Percentiles rank a stretch among this genome's conserved stretches.
Conservation (phyloP, 1,139 yeast genomes). For the Scheffersomyces illinoinensis region DNA sequence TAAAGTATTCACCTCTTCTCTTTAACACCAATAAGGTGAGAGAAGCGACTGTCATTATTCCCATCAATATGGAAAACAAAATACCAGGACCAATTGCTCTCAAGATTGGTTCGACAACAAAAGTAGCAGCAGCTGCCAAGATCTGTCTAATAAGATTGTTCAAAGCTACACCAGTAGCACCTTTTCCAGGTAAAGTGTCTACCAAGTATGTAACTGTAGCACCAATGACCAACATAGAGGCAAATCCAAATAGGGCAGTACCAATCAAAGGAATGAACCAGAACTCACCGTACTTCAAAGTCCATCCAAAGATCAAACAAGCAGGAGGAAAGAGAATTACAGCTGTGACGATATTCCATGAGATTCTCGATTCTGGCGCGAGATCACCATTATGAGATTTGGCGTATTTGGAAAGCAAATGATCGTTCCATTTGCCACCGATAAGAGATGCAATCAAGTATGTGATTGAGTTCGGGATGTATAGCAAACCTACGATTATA, state of each 20-base stretch:
- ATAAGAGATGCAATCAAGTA: slow-evolving; percentile 70
- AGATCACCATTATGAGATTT: slow-evolving; percentile 59
- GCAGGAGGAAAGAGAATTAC: slow-evolving; percentile 64
- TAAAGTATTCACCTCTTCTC: slow-evolving; percentile 58
- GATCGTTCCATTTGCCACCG: slow-evolving; percentile 83
- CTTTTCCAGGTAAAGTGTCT: slow-evolving; percentile 83
- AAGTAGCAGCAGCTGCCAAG: slow-evolving; percentile 75
- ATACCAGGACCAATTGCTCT: slow-evolving; percentile 70
- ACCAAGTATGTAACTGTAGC: slow-evolving; percentile 79
- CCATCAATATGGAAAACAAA: slow-evolving; percentile 65
- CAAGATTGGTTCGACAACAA: slow-evolving; percentile 68
- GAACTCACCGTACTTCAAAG: slow-evolving; percentile 59
- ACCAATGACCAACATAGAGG: slow-evolving; percentile 83
- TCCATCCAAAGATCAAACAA: slow-evolving; percentile 79
- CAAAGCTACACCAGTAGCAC: slow-evolving; percentile 86
- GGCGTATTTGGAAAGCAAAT: slow-evolving; percentile 54
- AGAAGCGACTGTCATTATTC: slow-evolving; percentile 50
- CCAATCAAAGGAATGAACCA: slow-evolving; percentile 83
- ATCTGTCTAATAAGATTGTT: slow-evolving; percentile 74
- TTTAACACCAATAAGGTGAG: slow-evolving; percentile 51
- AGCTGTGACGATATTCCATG: slow-evolving; percentile 72
- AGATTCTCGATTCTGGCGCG: slow-evolving; percentile 77
- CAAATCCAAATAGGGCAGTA: slow-evolving; percentile 77
- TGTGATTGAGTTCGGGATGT: slow-evolving; percentile 81
- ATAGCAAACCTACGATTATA: slow-evolving; percentile 70